Evolutionary conservation across 371 early-diverging fungal genomes (phyloP).

Genomic region (Haplosporangium sp.): DNA sequence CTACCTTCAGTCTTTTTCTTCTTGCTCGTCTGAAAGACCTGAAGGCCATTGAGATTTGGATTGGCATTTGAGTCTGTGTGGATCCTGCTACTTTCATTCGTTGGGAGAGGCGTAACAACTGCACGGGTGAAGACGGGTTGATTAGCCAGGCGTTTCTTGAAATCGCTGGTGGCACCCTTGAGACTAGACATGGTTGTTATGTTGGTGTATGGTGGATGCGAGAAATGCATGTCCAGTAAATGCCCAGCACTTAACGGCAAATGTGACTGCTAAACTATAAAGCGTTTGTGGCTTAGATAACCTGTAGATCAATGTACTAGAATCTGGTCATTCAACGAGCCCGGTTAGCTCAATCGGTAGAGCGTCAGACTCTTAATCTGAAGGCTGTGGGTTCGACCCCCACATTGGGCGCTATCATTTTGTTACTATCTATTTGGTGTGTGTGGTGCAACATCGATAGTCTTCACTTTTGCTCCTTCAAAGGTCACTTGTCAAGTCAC

Average conservation of each 20-base stretch:
- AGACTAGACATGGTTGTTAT: slow-evolving; percentile 22
- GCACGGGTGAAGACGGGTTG: slow-evolving; percentile 60
- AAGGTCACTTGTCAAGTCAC: too few relatives aligned
- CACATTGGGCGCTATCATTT: slow-evolving; percentile 71
- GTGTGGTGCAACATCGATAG: too few relatives aligned
- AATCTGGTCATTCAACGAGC: slow-evolving; percentile 48
- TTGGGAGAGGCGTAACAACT: slow-evolving; percentile 18
- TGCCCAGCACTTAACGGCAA: too few relatives aligned
- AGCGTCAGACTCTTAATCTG: slow-evolving; percentile 97
- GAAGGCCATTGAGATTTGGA: slow-evolving; percentile 41
- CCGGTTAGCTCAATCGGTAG: slow-evolving; percentile 97
- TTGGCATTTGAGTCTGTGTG: slow-evolving; percentile 38
- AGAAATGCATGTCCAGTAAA: too few relatives aligned
- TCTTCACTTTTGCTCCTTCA: too few relatives aligned
- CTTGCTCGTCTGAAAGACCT: slow-evolving; percentile 31
- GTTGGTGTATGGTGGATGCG: too few relatives aligned
- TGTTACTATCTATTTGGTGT: neutral
- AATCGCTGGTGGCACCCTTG: slow-evolving; percentile 45
- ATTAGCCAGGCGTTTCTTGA: slow-evolving; percentile 59
- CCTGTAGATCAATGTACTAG: too few relatives aligned
- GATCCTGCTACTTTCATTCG: slow-evolving; percentile 24
- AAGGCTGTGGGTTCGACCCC: slow-evolving; percentile 95
- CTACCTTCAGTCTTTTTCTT: slow-evolving; percentile 53
- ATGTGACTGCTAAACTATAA: too few relatives aligned
- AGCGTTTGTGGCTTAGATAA: too few relatives aligned